Percentiles rank a stretch among this genome's conserved stretches.
Conservation (phyloP, 2,329 filamentous ascomycete genomes). For the Colletotrichum filicis region DNA sequence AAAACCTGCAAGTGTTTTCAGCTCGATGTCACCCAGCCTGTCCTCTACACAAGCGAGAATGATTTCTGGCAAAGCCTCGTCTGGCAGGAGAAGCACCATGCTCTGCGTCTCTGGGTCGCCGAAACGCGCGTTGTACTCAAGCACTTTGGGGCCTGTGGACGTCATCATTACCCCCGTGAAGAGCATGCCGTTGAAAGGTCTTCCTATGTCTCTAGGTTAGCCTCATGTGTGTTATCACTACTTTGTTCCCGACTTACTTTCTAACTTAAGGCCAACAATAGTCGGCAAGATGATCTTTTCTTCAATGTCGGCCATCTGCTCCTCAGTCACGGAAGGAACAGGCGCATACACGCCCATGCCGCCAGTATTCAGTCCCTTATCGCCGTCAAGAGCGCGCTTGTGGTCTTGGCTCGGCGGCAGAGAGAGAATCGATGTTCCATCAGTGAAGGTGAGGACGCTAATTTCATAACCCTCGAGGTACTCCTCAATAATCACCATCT, state of each 20-base stretch:
- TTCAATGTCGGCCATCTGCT: constrained; percentile 83
- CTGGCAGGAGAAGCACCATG: constrained; percentile 79
- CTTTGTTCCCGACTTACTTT: not conserved
- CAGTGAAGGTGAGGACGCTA: constrained; percentile 90
- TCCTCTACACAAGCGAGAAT: constrained; percentile 87
- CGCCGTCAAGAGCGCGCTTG: constrained; percentile 92
- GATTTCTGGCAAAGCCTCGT: constrained; percentile 87
- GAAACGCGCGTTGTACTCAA: constrained; percentile 95
- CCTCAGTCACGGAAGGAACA: constrained; percentile 81
- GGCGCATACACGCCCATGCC: constrained; percentile 98
- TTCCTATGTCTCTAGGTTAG: not conserved
- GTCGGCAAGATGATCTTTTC: constrained; percentile 88
- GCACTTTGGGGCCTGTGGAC: constrained; percentile 78
- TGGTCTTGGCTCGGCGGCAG: constrained; percentile 95
- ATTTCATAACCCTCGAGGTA: constrained; percentile 92
- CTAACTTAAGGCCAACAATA: constrained; percentile 68
- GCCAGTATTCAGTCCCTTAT: constrained; percentile 92
- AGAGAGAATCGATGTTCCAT: constrained; percentile 85
- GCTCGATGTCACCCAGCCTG: constrained; percentile 74
- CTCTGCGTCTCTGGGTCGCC: constrained; percentile 94
- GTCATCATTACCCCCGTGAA: constrained; percentile 97
- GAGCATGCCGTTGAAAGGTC: constrained; percentile 77
- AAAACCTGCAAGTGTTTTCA: constrained; percentile 76
- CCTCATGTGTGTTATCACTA: not conserved
- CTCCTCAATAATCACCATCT: constrained; percentile 96